Evolutionary conservation across 371 early-diverging fungal species (phyloP), one percentile per base, ranked within the genome.

Genomic region (Apophysomyces sp.): DNA sequence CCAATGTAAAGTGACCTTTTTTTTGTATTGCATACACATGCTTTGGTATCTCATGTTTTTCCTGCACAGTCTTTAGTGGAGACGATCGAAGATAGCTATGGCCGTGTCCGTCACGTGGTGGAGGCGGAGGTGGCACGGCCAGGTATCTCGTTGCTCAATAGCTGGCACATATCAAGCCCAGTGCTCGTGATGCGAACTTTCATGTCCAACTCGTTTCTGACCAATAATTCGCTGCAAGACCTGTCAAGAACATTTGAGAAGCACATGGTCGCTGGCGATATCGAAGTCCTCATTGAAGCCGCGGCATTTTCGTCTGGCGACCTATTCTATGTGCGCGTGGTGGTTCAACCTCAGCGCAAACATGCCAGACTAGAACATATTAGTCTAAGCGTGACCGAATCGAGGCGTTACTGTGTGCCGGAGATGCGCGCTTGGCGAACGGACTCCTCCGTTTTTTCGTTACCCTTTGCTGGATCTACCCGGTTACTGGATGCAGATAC

Each of bases 301-400:
- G 78, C 76, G 7, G 78, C 78, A 1, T 78, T 78, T 57, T 75
- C 78, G 9, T 58, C 75, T 1, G 78, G 78, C 8, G 78, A 78
- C 24, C 39, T 75, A 4, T 78, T 78, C 37, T 71, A 73, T 44
- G 63, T 75, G 34, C 68, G 78, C 9, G 53, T 63, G 28, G 61
- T 75, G 26, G 59, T 78, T 49, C 71, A 78, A 58, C 78, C 78
- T 12, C 73, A 71, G 39, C 60, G 61, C 12, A 78, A 78, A 24
- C 69, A 75, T 53, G 67, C 65, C 24, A 69, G 71, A 7, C 29
- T 78, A 5, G 76, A 74, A 27, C 63, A 70, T 18, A 65, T 75
- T 63, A 71, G 75, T 26, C 40, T 78, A 5, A 67, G 51, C 7
- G 65, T 75, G 4, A 68, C 60, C 18, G 78, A 78, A 36, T 44